phyloP scores from a whole-genome alignment of 1,139 yeast species.

The Geotrichum citri-aurantii region DNA sequence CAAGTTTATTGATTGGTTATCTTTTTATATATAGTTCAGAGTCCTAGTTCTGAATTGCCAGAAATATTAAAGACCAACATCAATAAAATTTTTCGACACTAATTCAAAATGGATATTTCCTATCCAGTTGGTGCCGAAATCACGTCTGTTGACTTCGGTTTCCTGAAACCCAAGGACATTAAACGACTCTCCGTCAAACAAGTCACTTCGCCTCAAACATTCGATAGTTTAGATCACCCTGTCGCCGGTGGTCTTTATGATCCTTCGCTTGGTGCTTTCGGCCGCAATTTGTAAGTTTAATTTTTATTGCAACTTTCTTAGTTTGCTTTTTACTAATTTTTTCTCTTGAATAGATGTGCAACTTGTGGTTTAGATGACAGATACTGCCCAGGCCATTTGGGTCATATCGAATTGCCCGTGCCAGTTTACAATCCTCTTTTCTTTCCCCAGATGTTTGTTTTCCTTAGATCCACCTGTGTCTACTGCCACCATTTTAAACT shows the following conservation, averaged over 20 bases:
- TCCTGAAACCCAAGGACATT: slow-evolving; percentile 75
- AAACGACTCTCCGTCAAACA: slow-evolving; percentile 87
- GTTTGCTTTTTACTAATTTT: slow-evolving; percentile 21
- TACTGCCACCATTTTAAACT: slow-evolving; percentile 85
- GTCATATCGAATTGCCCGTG: slow-evolving; percentile 93
- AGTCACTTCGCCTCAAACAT: slow-evolving; percentile 88
- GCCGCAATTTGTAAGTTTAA: slow-evolving; percentile 52
- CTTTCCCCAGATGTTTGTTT: slow-evolving; percentile 82
- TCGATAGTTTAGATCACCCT: slow-evolving; percentile 95
- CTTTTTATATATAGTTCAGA: not conserved
- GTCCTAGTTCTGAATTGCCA: not conserved
- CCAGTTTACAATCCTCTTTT: slow-evolving; percentile 94
- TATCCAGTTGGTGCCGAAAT: slow-evolving; percentile 95
- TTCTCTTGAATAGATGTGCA: slow-evolving; percentile 47
- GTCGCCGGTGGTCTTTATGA: slow-evolving; percentile 91
- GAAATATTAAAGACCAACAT: slow-evolving; percentile 1
- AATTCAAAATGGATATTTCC: slow-evolving; percentile 71
- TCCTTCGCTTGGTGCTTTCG: slow-evolving; percentile 87
- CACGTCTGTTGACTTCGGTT: slow-evolving; percentile 85
- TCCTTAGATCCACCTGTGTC: slow-evolving; percentile 78
- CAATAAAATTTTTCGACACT: not conserved
- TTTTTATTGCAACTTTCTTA: not conserved
- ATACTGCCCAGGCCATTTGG: slow-evolving; percentile 97
- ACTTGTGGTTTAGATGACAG: slow-evolving; percentile 96
- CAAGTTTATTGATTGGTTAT: not conserved